Evolutionary conservation across 257 asterid species (phyloP).

Genomic region (Solanum virginianum): DNA sequence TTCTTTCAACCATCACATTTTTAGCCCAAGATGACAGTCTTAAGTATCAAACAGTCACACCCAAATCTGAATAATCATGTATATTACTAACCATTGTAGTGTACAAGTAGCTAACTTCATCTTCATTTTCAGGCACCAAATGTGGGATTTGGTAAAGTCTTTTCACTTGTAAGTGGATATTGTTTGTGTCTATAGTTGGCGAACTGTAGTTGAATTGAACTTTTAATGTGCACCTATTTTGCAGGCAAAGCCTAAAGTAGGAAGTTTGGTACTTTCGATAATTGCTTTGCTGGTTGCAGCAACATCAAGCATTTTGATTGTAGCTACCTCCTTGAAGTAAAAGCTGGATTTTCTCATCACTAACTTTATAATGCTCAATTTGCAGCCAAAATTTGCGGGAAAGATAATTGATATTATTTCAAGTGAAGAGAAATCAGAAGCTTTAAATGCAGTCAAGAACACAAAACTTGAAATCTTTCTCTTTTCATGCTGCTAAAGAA

Average conservation of each 20-base stretch:
- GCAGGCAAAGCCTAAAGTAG: conserved; percentile 81
- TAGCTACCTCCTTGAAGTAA: conserved; percentile 15
- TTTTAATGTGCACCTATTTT: conserved; percentile 6
- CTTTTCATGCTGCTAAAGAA: not conserved
- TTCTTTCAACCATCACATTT: no score
- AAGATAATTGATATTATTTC: conserved; percentile 67
- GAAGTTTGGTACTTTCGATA: conserved; percentile 46
- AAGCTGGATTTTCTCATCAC: not conserved
- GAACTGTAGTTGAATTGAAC: not conserved
- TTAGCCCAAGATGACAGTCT: no score
- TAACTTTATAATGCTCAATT: conserved; percentile 3
- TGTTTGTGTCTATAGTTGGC: not conserved
- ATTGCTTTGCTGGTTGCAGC: conserved; percentile 65
- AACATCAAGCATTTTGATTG: conserved; percentile 63
- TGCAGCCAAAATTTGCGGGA: conserved; percentile 77
- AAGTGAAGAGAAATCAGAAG: conserved; percentile 56
- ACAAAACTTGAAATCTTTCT: conserved; percentile 43
- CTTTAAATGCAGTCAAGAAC: conserved; percentile 47
- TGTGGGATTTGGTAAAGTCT: conserved; percentile 66
- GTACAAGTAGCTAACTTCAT: conserved; percentile 5
- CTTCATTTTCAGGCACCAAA: conserved; percentile 47
- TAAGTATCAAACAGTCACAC: no score
- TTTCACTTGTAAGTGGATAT: conserved; percentile 51
- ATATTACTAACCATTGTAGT: not conserved
- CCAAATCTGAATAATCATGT: not conserved